Conservation (phyloP, 2,329 filamentous ascomycete species). For the Paracamarosporium sp. region DNA sequence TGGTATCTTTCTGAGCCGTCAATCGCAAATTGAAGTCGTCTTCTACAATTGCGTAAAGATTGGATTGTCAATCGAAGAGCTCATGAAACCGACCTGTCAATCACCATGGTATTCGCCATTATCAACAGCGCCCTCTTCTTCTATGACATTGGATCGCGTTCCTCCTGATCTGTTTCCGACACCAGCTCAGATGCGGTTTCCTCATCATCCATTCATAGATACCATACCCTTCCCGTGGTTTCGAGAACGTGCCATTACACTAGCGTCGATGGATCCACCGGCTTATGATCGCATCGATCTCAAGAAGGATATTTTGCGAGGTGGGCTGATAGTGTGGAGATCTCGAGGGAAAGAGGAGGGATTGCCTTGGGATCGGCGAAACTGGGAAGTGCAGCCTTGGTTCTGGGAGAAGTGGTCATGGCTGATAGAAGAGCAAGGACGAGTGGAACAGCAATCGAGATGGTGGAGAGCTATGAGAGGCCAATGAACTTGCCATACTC, state of each 20-base stretch:
- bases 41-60: conserved; percentile 15
- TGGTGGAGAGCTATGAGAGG: conserved; percentile 20
- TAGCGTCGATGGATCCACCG: conserved; percentile 10
- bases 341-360: conserved; percentile 11
- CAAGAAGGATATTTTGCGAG: conserved; percentile 19
- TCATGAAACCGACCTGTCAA: conserved; percentile 8
- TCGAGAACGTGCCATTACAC: conserved; percentile 15
- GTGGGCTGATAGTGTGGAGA: conserved; percentile 18
- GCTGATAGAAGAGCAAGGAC: conserved; percentile 20
- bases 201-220: conserved; percentile 21
- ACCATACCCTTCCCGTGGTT: conserved; percentile 22
- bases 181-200: conserved; percentile 13
- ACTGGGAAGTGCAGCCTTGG: conserved; percentile 21
- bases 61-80: conserved; percentile 14
- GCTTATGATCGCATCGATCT: conserved; percentile 12
- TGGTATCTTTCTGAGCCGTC: conserved; percentile 16
- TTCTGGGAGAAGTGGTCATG: conserved; percentile 21
- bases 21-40: conserved; percentile 10
- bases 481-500: too few relatives aligned
- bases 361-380: conserved; percentile 20
- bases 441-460: conserved; percentile 19
- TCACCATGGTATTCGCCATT: conserved; percentile 15
- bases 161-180: conserved; percentile 21
- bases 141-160: conserved; percentile 1
- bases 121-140: background rate